Conservation (phyloP, 2,329 filamentous ascomycete species). For the Fusarium acutatum region DNA sequence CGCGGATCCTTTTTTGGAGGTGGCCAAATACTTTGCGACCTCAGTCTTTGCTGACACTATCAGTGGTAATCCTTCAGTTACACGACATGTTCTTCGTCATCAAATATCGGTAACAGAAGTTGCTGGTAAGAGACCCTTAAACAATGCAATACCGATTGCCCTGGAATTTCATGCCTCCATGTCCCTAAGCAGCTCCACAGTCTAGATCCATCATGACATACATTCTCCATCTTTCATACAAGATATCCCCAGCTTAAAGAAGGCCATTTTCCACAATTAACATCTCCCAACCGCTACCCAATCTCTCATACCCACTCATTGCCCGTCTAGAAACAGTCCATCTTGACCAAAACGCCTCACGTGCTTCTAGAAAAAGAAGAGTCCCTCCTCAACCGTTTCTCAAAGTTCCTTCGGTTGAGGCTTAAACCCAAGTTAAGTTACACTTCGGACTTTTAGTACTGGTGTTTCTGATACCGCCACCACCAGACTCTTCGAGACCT, state of each 20-base stretch:
- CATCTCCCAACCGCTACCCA: not conserved
- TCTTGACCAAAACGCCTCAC: not conserved
- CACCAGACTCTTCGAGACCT: slow-evolving; percentile 32
- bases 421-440: slow-evolving; percentile 2
- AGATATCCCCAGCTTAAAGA: slow-evolving; percentile 3
- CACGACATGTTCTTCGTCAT: not conserved
- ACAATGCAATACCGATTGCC: not conserved
- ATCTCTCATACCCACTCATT: not conserved
- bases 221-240: slow-evolving; percentile 21
- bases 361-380: slow-evolving; percentile 10
- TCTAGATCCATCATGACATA: slow-evolving; percentile 11
- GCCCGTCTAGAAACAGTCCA: not conserved
- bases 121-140: not conserved
- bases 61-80: not conserved
- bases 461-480: slow-evolving; percentile 14
- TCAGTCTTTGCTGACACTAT: not conserved
- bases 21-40: slow-evolving; percentile 8
- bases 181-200: not conserved
- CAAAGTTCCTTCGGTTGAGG: not conserved
- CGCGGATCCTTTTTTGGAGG: not conserved
- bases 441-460: not conserved
- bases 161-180: not conserved
- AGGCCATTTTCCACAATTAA: slow-evolving; percentile 16
- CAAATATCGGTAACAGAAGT: not conserved
- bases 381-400: not conserved